These are phyloP conservation scores for Poterioochromonas sp. DNA, from an alignment of 352 stramenopile species.

Conservation along the genomic window DNA sequence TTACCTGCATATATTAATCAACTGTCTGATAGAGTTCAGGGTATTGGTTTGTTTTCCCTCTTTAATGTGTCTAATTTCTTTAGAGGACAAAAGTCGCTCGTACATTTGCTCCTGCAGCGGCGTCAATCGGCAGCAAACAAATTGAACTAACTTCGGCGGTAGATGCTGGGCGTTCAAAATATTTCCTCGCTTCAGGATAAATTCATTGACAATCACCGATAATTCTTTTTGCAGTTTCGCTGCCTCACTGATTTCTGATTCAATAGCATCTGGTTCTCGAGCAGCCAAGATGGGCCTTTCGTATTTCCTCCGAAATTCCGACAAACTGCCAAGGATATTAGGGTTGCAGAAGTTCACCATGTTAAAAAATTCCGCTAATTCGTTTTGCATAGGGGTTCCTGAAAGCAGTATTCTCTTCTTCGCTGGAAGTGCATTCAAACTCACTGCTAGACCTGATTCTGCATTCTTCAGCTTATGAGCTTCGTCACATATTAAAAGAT, in stretches of 20 bases:
- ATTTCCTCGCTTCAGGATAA: constrained; percentile 94
- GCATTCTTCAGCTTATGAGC: constrained; percentile 95
- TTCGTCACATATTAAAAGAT: constrained; percentile 96
- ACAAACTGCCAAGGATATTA: constrained; percentile 54
- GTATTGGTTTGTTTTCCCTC: constrained; percentile 79
- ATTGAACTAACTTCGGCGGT: constrained; percentile 88
- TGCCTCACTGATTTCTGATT: constrained; percentile 48
- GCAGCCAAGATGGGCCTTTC: constrained; percentile 67
- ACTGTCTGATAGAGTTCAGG: constrained; percentile 31
- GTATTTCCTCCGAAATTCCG: constrained; percentile 76
- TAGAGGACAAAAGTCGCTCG: constrained; percentile 82
- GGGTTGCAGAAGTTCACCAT: constrained; percentile 77
- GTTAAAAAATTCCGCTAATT: constrained; percentile 95
- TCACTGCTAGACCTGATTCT: constrained; percentile 81
- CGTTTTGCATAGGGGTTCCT: constrained; percentile 96
- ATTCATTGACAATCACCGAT: constrained; percentile 92
- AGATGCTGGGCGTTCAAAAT: constrained; percentile 96
- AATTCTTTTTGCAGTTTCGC: constrained; percentile 81
- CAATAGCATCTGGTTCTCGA: constrained; percentile 73
- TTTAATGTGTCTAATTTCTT: constrained; percentile 88
- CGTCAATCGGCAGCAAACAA: constrained; percentile 93
- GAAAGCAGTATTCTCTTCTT: constrained; percentile 76
- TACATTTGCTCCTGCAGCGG: constrained; percentile 91
- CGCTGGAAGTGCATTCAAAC: constrained; percentile 44
- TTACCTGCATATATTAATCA: constrained; percentile 27